These are phyloP conservation scores for Mycena capillaripes DNA, from an alignment of 768 basidiomycete species.

Conservation along the genomic window DNA sequence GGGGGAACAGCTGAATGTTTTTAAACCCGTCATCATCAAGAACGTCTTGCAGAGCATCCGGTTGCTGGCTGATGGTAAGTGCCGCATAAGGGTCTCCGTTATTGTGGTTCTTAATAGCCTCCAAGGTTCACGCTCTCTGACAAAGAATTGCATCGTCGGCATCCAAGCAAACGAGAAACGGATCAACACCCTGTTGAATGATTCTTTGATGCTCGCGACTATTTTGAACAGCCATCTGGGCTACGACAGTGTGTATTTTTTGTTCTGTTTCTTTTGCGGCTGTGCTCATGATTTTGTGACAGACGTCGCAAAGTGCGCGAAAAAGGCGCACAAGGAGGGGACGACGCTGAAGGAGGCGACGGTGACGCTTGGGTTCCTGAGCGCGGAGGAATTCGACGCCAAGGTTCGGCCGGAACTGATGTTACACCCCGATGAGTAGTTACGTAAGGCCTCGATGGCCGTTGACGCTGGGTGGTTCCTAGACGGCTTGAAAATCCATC, in stretches of 20 bases:
- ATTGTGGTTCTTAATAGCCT: conserved; percentile 21
- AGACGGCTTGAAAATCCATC: conserved; percentile 18
- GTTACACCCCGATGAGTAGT: conserved; percentile 71
- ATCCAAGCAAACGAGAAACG: conserved; percentile 97
- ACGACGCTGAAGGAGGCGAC: conserved; percentile 97
- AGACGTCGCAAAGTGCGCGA: conserved; percentile 99
- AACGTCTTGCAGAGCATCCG: conserved; percentile 97
- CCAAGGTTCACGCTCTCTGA: conserved; percentile 90
- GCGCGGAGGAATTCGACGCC: conserved; percentile 92
- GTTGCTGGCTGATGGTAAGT: conserved; percentile 88
- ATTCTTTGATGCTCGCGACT: conserved; percentile 98
- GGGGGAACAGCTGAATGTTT: conserved; percentile 88
- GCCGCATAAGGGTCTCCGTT: conserved; percentile 8
- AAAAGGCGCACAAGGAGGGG: conserved; percentile 99
- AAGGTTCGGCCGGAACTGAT: conserved; percentile 95
- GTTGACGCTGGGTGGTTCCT: neutral
- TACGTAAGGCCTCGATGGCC: neutral
- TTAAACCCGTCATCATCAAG: conserved; percentile 99
- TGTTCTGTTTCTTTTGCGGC: conserved; percentile 9
- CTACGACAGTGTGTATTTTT: conserved; percentile 90
- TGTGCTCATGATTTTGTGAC: conserved; percentile 32
- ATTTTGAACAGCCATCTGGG: conserved; percentile 96
- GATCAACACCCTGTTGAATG: conserved; percentile 89
- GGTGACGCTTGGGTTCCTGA: conserved; percentile 87
- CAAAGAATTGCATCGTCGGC: conserved; percentile 96